Evolutionary conservation across 495 filamentous ascomycete species (phyloP).

Genomic region (Aspergillus heteromorphus): DNA sequence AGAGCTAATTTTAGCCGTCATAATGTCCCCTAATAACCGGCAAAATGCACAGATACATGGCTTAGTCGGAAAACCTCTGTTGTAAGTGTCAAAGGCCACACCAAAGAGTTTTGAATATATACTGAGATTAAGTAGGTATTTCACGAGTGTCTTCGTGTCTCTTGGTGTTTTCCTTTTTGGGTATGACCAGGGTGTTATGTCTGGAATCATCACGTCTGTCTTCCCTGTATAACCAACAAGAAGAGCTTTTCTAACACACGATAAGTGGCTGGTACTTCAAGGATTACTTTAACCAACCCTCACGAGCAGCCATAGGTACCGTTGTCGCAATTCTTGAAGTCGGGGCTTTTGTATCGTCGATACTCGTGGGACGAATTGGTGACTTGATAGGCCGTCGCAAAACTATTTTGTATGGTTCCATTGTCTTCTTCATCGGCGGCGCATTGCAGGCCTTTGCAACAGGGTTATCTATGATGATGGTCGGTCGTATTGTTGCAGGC

Average conservation of each 20-base stretch:
- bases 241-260: conserved; percentile 11
- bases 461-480: conserved; percentile 86
- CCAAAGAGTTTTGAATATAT: no score
- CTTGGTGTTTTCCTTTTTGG: conserved; percentile 96
- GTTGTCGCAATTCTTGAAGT: conserved; percentile 96
- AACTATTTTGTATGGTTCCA: conserved; percentile 90
- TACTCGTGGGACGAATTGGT: conserved; percentile 82
- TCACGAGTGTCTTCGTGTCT: conserved; percentile 96
- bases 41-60: conserved; percentile 70
- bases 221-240: background rate
- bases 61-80: conserved; percentile 88
- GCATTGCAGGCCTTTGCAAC: conserved; percentile 76
- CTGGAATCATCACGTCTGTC: conserved; percentile 93
- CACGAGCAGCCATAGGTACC: conserved; percentile 77
- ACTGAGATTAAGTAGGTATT: conserved; percentile 66
- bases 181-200: conserved; percentile 99
- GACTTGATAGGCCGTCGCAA: conserved; percentile 85
- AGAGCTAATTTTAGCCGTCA: conserved; percentile 65
- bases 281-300: conserved; percentile 87
- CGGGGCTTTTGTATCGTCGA: conserved; percentile 84
- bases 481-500: conserved; percentile 86
- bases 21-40: conserved; percentile 76
- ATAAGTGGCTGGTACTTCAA: conserved; percentile 76
- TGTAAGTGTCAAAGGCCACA: no score
- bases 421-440: conserved; percentile 87